Conservation (phyloP, 176 grass and related monocot genomes). For the Hordeum marinum region DNA sequence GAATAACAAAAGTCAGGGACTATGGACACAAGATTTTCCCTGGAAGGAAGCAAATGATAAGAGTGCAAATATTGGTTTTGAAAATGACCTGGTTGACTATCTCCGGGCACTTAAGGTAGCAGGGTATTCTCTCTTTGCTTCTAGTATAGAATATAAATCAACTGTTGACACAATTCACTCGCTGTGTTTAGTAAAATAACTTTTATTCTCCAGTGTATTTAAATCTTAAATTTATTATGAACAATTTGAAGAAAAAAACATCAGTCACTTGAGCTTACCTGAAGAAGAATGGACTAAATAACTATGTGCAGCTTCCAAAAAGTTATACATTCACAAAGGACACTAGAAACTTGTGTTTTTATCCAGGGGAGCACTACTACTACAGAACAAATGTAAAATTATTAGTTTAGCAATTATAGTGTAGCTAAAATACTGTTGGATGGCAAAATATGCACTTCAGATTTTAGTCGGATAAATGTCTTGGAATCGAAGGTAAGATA, state of each 20-base stretch:
- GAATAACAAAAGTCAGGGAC: slow-evolving; percentile 93
- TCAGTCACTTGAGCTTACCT: neutral
- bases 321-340: neutral
- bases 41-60: slow-evolving; percentile 62
- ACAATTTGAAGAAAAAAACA: neutral
- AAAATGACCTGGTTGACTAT: slow-evolving; percentile 89
- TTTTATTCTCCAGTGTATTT: neutral
- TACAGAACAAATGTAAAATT: neutral
- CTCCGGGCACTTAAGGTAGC: slow-evolving; percentile 76
- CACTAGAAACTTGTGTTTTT: neutral
- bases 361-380: neutral
- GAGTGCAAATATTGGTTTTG: slow-evolving; percentile 53
- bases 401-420: neutral
- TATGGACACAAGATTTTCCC: slow-evolving; percentile 97
- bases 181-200: neutral
- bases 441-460: neutral
- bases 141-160: neutral
- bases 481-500: neutral
- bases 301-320: neutral
- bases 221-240: neutral
- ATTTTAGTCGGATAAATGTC: neutral
- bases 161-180: neutral
- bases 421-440: slow-evolving; percentile 7
- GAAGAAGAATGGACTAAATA: neutral
- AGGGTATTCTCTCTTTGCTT: slow-evolving; percentile 13